Percentiles rank a stretch among this genome's conserved stretches.
Evolutionary conservation across 805 yeast genomes (phyloP).

Genomic region (Osmozyma mogii): DNA sequence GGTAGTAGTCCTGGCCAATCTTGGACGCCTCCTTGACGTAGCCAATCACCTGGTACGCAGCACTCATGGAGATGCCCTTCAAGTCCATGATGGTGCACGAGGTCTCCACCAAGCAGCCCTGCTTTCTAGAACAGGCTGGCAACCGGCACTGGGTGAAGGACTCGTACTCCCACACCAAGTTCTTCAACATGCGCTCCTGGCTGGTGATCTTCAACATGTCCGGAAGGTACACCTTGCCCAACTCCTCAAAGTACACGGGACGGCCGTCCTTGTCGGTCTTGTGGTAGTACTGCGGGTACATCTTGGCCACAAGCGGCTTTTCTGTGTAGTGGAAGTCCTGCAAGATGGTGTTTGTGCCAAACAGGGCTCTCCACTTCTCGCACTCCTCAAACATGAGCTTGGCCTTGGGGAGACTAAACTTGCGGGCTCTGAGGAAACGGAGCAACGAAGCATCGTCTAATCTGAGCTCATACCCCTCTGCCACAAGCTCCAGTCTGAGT

Average conservation of each 20-base stretch:
- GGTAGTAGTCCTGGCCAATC: constrained; percentile 95
- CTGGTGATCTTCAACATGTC: constrained; percentile 92
- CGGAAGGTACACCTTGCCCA: constrained; percentile 81
- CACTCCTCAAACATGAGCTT: constrained; percentile 76
- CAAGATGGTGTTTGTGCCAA: constrained; percentile 80
- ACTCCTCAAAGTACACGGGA: constrained; percentile 90
- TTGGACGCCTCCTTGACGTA: constrained; percentile 90
- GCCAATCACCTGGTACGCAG: constrained; percentile 77
- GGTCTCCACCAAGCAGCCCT: constrained; percentile 77
- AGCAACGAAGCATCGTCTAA: constrained; percentile 78
- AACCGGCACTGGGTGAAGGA: constrained; percentile 74
- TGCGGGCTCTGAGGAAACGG: constrained; percentile 91
- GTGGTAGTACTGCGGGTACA: constrained; percentile 95
- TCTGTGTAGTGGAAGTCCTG: constrained; percentile 88
- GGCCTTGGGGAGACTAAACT: constrained; percentile 78
- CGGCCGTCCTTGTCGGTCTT: constrained; percentile 96
- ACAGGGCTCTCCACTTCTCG: constrained; percentile 86
- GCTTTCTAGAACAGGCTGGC: constrained; percentile 89
- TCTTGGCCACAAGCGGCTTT: constrained; percentile 80
- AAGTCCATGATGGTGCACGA: constrained; percentile 94
- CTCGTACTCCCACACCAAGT: constrained; percentile 97
- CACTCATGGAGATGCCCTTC: constrained; percentile 81
- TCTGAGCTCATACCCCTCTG: constrained; percentile 65
- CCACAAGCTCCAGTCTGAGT: constrained; percentile 50
- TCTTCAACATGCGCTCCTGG: constrained; percentile 92